Base-by-base conservation (phyloP, 192 early-diverging fungal genomes). In the Coemansia sp. region DNA sequence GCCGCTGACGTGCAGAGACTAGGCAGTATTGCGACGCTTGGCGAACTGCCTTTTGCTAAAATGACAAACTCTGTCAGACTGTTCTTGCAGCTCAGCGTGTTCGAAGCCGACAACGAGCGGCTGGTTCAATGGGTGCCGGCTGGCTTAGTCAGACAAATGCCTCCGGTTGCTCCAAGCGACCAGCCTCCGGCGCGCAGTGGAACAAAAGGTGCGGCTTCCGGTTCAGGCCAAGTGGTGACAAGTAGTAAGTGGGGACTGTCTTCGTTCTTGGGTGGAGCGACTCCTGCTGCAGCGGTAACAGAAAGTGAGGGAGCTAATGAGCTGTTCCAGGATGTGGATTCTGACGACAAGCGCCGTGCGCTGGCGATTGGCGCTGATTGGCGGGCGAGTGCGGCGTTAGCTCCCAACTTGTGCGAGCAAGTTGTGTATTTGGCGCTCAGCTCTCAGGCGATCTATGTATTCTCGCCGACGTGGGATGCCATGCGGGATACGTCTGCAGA, bases 101-200 rank as follows among this genome's bases (percentile, higher is more conserved):
- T 85, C 64, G 57, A 60, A 5, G 71, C 62, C 0, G 74, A 77
- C 1, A 71, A 46, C 21, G 84, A 85, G 69, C 69, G 76, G 25
- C 68, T 85, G 61, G 44, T 76, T 50, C 73, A 67, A 5, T 85
- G 84, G 84, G 72, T 82, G 17, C 76, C 84, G 2, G 72, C 76
- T 7, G 74, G 76, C 29, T 36, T 78, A 48, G 63, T 82, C 36
- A 67, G 62, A 23, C 84, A 85, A 55, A 38, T 46, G 6, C 51
- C 34, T 5, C 82, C 82, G 32, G 25, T 72, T 11, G 62, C 37
- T 10, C 64, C 74, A 3, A 44, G 25, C 3, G 67, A 29, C 41
- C 38, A 48, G 21, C n/a, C 74, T 14, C n/a, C 11, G n/a, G 58
- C 55, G 29, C 45, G 57, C 57, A 34, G 57, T 59, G 57, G 5